Evolutionary conservation across 306 rosid species (phyloP).

Genomic region (Trifolium subterraneum): DNA sequence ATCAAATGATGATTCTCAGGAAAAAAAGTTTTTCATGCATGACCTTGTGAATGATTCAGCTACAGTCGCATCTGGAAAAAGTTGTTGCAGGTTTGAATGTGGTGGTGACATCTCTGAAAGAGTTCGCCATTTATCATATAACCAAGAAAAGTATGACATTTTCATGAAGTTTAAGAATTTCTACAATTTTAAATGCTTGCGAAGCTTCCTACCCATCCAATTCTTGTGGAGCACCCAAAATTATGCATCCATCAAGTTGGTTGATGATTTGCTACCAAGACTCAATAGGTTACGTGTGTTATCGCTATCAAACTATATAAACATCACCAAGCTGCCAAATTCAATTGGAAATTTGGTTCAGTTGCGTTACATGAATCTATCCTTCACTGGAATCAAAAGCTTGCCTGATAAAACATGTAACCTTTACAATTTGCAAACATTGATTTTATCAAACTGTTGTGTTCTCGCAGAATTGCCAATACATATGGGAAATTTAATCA

Average conservation of each 20-base stretch:
- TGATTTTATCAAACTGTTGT: background rate
- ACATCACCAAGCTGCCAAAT: background rate
- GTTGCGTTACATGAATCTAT: background rate
- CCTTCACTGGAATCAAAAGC: background rate
- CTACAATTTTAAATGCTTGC: background rate
- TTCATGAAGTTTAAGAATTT: background rate
- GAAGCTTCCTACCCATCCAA: background rate
- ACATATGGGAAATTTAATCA: background rate
- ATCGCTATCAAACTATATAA: background rate
- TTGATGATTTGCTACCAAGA: background rate
- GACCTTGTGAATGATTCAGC: constrained; percentile 33
- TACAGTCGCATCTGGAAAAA: background rate
- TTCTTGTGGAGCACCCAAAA: no score
- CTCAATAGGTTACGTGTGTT: background rate
- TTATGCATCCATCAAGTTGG: background rate
- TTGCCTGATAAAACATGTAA: background rate
- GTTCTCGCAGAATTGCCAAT: background rate
- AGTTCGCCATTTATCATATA: constrained; percentile 40
- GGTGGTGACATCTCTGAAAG: background rate
- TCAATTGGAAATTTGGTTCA: constrained; percentile 13
- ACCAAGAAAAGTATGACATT: background rate
- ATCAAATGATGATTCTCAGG: background rate
- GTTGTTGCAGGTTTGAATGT: background rate
- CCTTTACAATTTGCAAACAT: constrained; percentile 20
- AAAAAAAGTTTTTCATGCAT: constrained; percentile 32